Evolutionary conservation across 129 eudicot species (phyloP), one percentile per base, ranked within the genome.

Genomic region (Ambrosia trifida): DNA sequence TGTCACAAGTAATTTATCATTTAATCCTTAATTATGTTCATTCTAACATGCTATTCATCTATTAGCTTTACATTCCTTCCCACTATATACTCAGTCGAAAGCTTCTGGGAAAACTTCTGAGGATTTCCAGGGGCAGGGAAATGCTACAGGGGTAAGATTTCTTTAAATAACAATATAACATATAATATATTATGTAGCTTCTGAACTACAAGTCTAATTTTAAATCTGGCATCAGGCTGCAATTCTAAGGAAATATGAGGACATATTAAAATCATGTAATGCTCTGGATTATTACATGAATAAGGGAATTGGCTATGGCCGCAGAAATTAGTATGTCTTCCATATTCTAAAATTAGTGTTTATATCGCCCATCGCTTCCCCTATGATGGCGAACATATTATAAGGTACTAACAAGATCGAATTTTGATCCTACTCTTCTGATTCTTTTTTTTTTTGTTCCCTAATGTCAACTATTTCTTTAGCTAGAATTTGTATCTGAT

Each of bases 221-320:
- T 53, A 28, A 11, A 56, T 80, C 68, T 86, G 73, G 64, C 28
- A 64, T 59, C 90, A 94, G 98, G 95, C 96, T 67, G 76, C 81
- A 77, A 79, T 94, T 77, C 95, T 94, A 66, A 83, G 73, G 43
- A 81, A 85, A 78, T 94, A 94, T 69, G 73, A 82, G 51, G 88
- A 82, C 59, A 89, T 87, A 75, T 69, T 94, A 63, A 79, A 72
- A 67, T 82, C 96, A 41, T 94, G 98, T 69, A 84, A 94, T 83
- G 97, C 98, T 50, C 74, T 94, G 77, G 98, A 94, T 81, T 89
- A 94, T 82, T n/a, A n/a, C n/a, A n/a, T n/a, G n/a, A n/a, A n/a
- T n/a, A n/a, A n/a, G n/a, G n/a, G n/a, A n/a, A n/a, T n/a, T n/a
- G n/a, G n/a, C n/a, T n/a, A n/a, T n/a, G n/a, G n/a, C n/a, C n/a